phyloP scores from a whole-genome alignment of 257 asterid genomes.

The Scutellaria barbata region DNA sequence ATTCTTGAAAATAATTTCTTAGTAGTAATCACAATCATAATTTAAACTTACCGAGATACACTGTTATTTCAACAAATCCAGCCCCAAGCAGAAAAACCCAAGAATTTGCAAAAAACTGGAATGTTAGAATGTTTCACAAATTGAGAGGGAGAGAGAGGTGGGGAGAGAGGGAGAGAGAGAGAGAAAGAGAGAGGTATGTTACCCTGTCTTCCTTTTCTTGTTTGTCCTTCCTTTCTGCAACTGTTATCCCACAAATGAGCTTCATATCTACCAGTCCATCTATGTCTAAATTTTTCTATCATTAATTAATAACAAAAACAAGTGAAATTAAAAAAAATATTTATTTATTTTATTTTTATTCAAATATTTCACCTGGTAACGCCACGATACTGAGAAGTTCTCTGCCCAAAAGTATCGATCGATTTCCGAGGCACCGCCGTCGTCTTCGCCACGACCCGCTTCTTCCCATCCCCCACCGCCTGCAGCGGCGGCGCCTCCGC shows the following conservation, averaged over 20 bases:
- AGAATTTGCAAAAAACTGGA: slow-evolving; percentile 32
- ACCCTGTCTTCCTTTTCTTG: slow-evolving; percentile 94
- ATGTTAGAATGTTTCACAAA: slow-evolving; percentile 25
- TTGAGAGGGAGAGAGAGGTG: neutral
- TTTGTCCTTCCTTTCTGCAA: slow-evolving; percentile 86
- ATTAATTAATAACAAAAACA: neutral
- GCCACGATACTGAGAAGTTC: slow-evolving; percentile 89
- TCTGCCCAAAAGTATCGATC: slow-evolving; percentile 76
- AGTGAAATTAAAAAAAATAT: neutral
- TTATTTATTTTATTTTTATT: neutral
- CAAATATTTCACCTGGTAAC: slow-evolving; percentile 64
- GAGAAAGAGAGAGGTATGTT: neutral
- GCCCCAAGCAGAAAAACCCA: slow-evolving; percentile 26
- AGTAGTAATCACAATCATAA: neutral
- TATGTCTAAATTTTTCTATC: slow-evolving; percentile 50
- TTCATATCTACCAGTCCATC: slow-evolving; percentile 92
- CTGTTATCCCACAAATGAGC: slow-evolving; percentile 92
- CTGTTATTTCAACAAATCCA: slow-evolving; percentile 38
- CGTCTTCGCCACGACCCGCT: slow-evolving; percentile 52
- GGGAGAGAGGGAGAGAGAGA: neutral
- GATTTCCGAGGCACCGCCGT: slow-evolving; percentile 64
- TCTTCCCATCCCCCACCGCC: slow-evolving; percentile 49
- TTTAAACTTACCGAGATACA: slow-evolving; percentile 78
- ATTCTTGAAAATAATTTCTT: neutral
- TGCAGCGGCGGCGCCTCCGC: slow-evolving; percentile 33